These are phyloP conservation scores for Colletotrichum graminicola DNA, from an alignment of 2,329 filamentous ascomycete genomes.

Conservation along the genomic window DNA sequence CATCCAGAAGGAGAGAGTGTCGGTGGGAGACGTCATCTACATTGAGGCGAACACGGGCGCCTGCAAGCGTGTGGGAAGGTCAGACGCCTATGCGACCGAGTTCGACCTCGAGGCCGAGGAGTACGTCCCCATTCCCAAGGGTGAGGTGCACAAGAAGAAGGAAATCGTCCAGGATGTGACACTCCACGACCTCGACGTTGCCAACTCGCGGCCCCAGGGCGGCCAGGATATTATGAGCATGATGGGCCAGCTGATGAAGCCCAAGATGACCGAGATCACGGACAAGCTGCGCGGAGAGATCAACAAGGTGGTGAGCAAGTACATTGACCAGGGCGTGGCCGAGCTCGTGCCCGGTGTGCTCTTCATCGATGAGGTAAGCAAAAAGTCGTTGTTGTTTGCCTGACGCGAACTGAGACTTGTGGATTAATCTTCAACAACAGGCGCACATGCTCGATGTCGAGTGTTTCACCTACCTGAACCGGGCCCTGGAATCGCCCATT, in stretches of 20 bases:
- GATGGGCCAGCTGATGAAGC: conserved; percentile 99
- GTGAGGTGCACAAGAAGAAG: conserved; percentile 99
- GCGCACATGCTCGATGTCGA: conserved; percentile 99
- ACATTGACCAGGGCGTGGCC: conserved; percentile 97
- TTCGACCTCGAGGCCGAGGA: conserved; percentile 99
- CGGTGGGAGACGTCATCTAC: conserved; percentile 97
- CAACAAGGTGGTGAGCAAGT: conserved; percentile 99
- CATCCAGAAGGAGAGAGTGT: conserved; percentile 97
- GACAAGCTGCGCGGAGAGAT: conserved; percentile 96
- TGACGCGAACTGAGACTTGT: conserved; percentile 31
- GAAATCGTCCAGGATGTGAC: conserved; percentile 99
- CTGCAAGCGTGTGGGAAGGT: conserved; percentile 95
- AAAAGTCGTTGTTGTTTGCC: conserved; percentile 26
- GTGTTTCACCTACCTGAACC: conserved; percentile 98
- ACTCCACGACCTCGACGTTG: conserved; percentile 94
- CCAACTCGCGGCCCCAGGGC: conserved; percentile 93
- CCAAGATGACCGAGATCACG: conserved; percentile 99
- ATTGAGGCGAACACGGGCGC: conserved; percentile 99
- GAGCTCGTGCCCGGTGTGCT: conserved; percentile 98
- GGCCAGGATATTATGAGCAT: conserved; percentile 99
- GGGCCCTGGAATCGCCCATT: conserved; percentile 94
- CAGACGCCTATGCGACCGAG: conserved; percentile 96
- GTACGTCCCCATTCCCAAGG: conserved; percentile 98
- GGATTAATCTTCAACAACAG: conserved; percentile 58
- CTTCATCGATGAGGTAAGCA: conserved; percentile 93